These are phyloP conservation scores for Eutypa lata DNA, from an alignment of 2,329 filamentous ascomycete species.

Conservation along the genomic window DNA sequence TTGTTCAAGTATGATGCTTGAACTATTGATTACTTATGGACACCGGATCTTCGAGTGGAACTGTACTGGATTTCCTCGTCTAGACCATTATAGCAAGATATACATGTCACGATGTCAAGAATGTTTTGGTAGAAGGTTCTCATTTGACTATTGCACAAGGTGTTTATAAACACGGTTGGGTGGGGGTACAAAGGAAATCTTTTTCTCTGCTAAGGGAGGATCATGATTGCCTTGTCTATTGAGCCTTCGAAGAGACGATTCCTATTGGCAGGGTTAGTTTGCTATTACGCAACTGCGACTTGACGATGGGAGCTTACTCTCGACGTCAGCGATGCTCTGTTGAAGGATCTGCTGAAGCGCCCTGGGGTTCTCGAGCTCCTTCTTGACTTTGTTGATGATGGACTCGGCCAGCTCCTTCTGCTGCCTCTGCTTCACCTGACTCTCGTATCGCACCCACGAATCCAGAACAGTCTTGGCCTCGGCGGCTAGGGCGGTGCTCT, in stretches of 20 bases:
- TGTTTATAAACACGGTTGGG: constrained; percentile 53
- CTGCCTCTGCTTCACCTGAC: constrained; percentile 98
- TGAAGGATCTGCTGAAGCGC: constrained; percentile 94
- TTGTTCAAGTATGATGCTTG: no score
- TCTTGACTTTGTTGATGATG: constrained; percentile 96
- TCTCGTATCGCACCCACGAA: constrained; percentile 98
- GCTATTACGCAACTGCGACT: background rate
- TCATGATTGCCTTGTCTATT: constrained; percentile 49
- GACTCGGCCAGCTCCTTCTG: constrained; percentile 91
- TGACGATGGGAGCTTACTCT: constrained; percentile 62
- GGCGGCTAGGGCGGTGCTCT: constrained; percentile 84
- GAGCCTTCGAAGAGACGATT: constrained; percentile 61
- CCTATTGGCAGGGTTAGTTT: constrained; percentile 34
- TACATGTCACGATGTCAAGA: background rate
- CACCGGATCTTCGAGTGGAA: no score
- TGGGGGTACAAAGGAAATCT: constrained; percentile 51
- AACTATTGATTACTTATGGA: no score
- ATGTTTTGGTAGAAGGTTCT: constrained; percentile 17
- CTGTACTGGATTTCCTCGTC: no score
- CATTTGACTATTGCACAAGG: constrained; percentile 59
- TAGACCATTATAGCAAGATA: no score
- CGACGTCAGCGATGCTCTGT: constrained; percentile 93
- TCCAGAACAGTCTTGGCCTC: constrained; percentile 96
- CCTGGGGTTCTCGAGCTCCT: constrained; percentile 98
- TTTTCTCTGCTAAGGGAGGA: constrained; percentile 23